A percentile compares a stretch with the other conserved stretches of the same genome.
phyloP scores from a whole-genome alignment of 805 yeast genomes.

The Yarrowia bubula region DNA sequence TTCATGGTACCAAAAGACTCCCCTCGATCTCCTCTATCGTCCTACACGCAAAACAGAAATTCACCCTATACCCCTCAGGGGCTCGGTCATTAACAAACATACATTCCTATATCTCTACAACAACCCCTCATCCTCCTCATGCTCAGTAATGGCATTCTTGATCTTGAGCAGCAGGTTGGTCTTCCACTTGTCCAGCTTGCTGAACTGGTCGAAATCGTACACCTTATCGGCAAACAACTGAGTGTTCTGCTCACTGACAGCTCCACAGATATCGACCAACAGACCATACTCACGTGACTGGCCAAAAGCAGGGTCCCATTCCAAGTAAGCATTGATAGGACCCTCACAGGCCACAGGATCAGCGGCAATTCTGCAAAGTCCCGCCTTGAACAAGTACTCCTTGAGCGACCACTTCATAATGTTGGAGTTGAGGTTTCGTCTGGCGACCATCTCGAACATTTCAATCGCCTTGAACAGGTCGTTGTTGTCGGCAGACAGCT shows the following conservation, averaged over 20 bases:
- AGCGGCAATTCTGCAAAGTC: conserved; percentile 77
- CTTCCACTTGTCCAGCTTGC: conserved; percentile 87
- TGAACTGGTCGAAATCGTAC: conserved; percentile 80
- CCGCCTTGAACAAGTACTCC: conserved; percentile 83
- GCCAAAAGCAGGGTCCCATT: conserved; percentile 74
- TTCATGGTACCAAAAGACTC: too few relatives aligned
- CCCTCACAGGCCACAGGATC: conserved; percentile 85
- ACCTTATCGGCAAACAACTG: conserved; percentile 72
- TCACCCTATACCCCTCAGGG: too few relatives aligned
- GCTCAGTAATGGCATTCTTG: conserved; percentile 67
- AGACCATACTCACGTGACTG: conserved; percentile 69
- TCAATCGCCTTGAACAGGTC: conserved; percentile 73
- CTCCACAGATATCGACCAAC: conserved; percentile 61
- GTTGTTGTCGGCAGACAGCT: conserved; percentile 73
- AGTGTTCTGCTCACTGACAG: conserved; percentile 77
- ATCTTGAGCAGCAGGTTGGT: conserved; percentile 78
- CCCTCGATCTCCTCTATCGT: too few relatives aligned
- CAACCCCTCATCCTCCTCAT: conserved; percentile 59
- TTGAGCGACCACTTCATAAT: conserved; percentile 88
- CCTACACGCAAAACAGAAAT: too few relatives aligned
- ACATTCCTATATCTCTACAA: too few relatives aligned
- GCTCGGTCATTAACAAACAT: too few relatives aligned
- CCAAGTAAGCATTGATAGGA: conserved; percentile 58
- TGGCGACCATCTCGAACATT: conserved; percentile 73
- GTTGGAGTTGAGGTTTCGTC: conserved; percentile 68